Base-by-base conservation (phyloP, 768 basidiomycete species). In the Boletus reticuloceps region DNA sequence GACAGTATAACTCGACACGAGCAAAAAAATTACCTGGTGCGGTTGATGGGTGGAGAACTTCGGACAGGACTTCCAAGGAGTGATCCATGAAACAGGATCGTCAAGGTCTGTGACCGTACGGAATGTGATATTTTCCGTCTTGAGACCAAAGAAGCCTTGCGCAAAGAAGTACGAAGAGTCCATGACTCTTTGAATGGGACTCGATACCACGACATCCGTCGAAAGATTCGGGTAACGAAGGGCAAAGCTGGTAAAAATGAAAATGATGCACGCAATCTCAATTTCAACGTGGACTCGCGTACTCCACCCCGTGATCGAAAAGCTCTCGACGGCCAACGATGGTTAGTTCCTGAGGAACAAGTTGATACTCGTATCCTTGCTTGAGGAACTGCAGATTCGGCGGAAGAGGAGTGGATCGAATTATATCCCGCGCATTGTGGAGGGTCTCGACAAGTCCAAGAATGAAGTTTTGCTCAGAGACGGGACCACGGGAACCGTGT, bases 91-190 rank as follows among this genome's bases (percentile, higher is more conserved):
- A 19, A 71, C 64, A n/a, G 73, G 72, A 49, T 63, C 62, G 42
- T 58, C 57, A 48, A 75, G 64, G 57, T 78, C 75, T 5, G 57
- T 41, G 44, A 75, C 66, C 17, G 66, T 66, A 4, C 60, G 54
- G 50, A 76, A 70, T 19, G 60, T 55, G 14, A 71, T 57, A 9
- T 62, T 64, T 53, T 70, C 63, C 16, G 61, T 55, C 9, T 53
- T 29, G 14, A 69, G 68, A 13, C 76, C 77, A 54, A 73, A 74
- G 61, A 74, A 73, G 0, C 75, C 74, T 32, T 68, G 55, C 38
- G 67, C 68, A 59, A 78, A 78, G 66, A 75, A 79, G 55, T 69
- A 67, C 17, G 76, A 69, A 4, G 74, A 74, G 54, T 77, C 76
- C n/a, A 76, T 42, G 50, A 75, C 72, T 56, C 68, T 61, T 45